Percentiles rank a stretch among this genome's conserved stretches.
Conservation (phyloP, 768 basidiomycete species). For the Lepiota subincarnata region DNA sequence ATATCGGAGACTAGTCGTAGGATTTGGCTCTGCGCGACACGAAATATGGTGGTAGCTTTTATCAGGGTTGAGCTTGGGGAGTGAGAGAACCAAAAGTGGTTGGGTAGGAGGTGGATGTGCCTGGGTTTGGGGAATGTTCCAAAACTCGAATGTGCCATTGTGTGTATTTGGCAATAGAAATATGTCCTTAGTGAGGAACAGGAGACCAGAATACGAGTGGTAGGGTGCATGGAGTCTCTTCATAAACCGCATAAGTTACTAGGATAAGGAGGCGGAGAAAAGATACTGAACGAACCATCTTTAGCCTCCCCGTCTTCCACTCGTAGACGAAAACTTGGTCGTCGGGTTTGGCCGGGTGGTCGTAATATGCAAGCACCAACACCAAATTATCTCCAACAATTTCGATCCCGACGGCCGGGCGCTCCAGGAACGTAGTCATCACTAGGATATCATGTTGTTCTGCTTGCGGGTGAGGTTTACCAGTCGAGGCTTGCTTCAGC, state of each 20-base stretch:
- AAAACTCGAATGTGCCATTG: constrained; percentile 30
- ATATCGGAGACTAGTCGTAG: constrained; percentile 13
- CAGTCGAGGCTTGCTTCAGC: constrained; percentile 29
- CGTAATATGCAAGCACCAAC: constrained; percentile 28
- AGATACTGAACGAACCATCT: constrained; percentile 25
- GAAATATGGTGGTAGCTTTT: constrained; percentile 22
- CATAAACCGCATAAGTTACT: neutral
- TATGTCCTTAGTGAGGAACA: constrained; percentile 31
- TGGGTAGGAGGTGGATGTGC: constrained; percentile 9
- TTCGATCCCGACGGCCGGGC: constrained; percentile 37
- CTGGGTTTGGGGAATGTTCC: constrained; percentile 24
- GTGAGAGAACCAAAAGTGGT: constrained; percentile 22
- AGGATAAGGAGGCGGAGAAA: neutral
- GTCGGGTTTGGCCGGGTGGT: constrained; percentile 10
- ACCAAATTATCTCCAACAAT: constrained; percentile 42
- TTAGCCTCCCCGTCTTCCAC: constrained; percentile 36
- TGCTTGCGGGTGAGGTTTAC: constrained; percentile 32
- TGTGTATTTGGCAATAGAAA: constrained; percentile 31
- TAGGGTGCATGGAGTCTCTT: constrained; percentile 19
- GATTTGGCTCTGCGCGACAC: constrained; percentile 41
- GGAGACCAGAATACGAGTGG: constrained; percentile 25
- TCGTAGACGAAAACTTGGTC: constrained; percentile 38
- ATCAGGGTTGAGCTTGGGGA: constrained; percentile 27
- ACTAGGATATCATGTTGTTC: constrained; percentile 26
- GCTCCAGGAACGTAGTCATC: constrained; percentile 18